phyloP scores from a whole-genome alignment of 371 early-diverging fungal genomes.

The Haplosporangium sp. region DNA sequence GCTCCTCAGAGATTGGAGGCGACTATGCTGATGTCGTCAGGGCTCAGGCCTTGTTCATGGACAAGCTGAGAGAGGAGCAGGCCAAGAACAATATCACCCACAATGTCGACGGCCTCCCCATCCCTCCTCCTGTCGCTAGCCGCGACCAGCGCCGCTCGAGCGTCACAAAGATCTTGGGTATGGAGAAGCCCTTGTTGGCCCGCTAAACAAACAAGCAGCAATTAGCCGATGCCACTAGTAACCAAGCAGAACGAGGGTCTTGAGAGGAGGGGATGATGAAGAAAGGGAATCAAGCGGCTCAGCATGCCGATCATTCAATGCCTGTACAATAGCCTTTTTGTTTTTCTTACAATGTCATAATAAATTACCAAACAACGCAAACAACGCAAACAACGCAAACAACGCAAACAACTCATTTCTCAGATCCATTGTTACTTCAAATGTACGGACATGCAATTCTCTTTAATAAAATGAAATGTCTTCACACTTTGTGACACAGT shows the following conservation, averaged over 20 bases:
- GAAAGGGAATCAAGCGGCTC: no score
- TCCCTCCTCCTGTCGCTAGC: conserved; percentile 11
- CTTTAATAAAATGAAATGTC: no score
- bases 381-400: no score
- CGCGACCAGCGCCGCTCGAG: conserved; percentile 33
- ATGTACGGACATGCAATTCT: no score
- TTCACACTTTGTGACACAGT: no score
- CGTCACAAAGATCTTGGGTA: conserved; percentile 26
- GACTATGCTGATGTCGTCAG: conserved; percentile 21
- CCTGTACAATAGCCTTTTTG: no score
- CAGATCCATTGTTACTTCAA: no score
- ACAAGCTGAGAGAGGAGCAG: conserved; percentile 39
- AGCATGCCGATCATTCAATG: no score
- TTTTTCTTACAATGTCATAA: no score
- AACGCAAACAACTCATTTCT: no score
- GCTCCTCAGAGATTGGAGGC: conserved; percentile 15
- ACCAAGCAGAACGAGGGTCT: not conserved
- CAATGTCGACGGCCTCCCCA: conserved; percentile 34
- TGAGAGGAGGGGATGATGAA: no score
- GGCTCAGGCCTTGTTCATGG: conserved; percentile 36
- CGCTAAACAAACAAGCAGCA: conserved; percentile 5
- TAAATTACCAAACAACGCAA: no score
- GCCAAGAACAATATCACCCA: conserved; percentile 13
- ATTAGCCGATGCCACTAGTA: not conserved
- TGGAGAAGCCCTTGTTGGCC: conserved; percentile 44